phyloP scores from a whole-genome alignment of 2,329 filamentous ascomycete species.

The Davidsoniella eucalypti region DNA sequence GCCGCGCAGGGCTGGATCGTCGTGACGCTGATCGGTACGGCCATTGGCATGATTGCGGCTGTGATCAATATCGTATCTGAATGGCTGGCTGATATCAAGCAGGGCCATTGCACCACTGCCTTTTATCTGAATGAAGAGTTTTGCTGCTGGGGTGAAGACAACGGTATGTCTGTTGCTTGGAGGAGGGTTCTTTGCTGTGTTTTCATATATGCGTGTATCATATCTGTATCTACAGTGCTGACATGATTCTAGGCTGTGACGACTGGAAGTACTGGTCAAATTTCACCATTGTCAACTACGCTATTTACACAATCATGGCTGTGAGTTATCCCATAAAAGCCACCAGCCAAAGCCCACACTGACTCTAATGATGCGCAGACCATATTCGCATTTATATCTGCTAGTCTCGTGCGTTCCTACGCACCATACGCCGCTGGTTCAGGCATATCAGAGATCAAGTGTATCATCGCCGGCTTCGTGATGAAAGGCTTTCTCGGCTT shows the following conservation, averaged over 20 bases:
- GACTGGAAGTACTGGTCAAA: constrained; percentile 85
- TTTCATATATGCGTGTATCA: neutral
- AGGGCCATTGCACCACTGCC: constrained; percentile 85
- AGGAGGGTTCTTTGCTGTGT: neutral
- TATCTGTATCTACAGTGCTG: neutral
- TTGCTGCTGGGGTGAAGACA: constrained; percentile 93
- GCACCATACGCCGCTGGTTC: constrained; percentile 93
- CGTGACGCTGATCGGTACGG: constrained; percentile 79
- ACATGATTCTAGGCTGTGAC: constrained; percentile 43
- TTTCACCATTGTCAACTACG: constrained; percentile 63
- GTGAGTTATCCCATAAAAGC: constrained; percentile 26
- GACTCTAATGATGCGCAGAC: constrained; percentile 29
- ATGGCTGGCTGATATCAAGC: constrained; percentile 90
- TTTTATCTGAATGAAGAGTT: constrained; percentile 97
- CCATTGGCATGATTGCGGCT: constrained; percentile 84
- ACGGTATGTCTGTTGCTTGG: constrained; percentile 31
- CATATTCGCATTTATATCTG: constrained; percentile 66
- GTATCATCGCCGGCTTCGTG: constrained; percentile 94
- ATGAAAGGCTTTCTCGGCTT: constrained; percentile 96
- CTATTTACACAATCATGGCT: constrained; percentile 75
- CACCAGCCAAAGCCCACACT: constrained; percentile 10
- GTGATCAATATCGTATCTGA: constrained; percentile 91
- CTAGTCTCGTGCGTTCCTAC: constrained; percentile 73
- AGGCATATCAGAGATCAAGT: constrained; percentile 97
- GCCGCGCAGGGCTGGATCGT: constrained; percentile 97